phyloP scores from a whole-genome alignment of 1,284 basidiomycete species.

The Mycena citricolor region DNA sequence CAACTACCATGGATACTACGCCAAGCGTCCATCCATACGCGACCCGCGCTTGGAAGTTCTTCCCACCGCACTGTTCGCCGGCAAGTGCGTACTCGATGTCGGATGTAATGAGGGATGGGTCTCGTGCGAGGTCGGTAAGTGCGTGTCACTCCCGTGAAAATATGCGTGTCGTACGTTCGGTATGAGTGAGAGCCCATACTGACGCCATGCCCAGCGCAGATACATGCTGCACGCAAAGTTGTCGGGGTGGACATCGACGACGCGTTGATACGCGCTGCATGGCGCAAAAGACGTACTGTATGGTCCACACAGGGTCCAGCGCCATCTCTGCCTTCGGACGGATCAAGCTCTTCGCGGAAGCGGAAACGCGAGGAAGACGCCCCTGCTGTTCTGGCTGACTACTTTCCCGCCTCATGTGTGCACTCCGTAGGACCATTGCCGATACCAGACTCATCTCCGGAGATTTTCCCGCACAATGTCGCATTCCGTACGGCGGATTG shows the following conservation, averaged over 20 bases:
- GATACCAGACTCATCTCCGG: constrained; percentile 44
- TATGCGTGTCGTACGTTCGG: no score
- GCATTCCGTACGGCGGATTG: constrained; percentile 71
- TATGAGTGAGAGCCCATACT: no score
- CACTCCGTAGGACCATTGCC: constrained; percentile 74
- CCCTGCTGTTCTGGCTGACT: constrained; percentile 30
- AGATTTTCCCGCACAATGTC: constrained; percentile 72
- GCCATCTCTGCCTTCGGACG: background rate
- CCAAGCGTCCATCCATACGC: constrained; percentile 56
- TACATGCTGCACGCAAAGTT: constrained; percentile 56
- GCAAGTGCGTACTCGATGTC: constrained; percentile 68
- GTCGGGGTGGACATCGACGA: constrained; percentile 82
- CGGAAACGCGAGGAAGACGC: constrained; percentile 23
- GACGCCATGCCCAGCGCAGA: constrained; percentile 50
- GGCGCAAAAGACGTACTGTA: constrained; percentile 61
- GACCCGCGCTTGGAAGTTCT: constrained; percentile 65
- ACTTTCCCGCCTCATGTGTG: constrained; percentile 75
- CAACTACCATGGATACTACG: constrained; percentile 58
- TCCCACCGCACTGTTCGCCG: constrained; percentile 50
- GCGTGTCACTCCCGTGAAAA: background rate
- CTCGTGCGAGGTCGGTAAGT: constrained; percentile 75
- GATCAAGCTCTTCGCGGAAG: constrained; percentile 25
- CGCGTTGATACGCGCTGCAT: constrained; percentile 65
- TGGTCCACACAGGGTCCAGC: constrained; percentile 65
- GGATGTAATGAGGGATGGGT: constrained; percentile 85